Evolutionary conservation across 768 basidiomycete species (phyloP), one percentile per base, ranked within the genome.

Genomic region (Saitozyma podzolica): DNA sequence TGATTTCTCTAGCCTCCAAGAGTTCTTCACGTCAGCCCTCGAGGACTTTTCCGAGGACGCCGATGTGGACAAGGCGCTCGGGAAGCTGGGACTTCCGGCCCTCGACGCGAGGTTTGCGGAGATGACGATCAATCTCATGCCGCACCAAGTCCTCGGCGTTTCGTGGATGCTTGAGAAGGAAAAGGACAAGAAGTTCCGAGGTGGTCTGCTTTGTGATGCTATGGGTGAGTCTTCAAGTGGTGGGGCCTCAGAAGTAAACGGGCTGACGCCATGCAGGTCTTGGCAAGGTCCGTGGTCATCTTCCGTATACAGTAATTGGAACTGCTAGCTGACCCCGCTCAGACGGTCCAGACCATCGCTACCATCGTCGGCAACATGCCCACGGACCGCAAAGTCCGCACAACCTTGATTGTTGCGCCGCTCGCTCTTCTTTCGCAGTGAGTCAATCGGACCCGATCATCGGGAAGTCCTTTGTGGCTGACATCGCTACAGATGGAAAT

Each of bases 151-250:
- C 16, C 84, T 90, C 54, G 90, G 90, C 0, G 89, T 91, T 16
- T 84, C 84, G 43, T 91, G 89, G 87, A 90, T 91, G 89, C 60
- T 88, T 0, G 82, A 86, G 14, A 70, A 78, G 59, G 80, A 80
- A 61, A 66, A 63, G 48, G 64, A 74, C 17, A 50, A 58, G 10
- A 64, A 62, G 20, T 64, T 53, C 47, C 43, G 54, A 5, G 80
- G 80, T n/a, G 78, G 77, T 0, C 74, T 77, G 43, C 62, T 79
- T 8, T 75, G 69, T 11, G 75, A 79, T 72, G 90, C 92, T 81
- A 94, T 95, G 93, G 92, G 93, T 62, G 40, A 50, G 61, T 20
- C 37, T 40, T 14, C 9, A 3, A 17, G 45, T 11, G 13, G 45
- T 47, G 13, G n/a, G 45, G 13, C 13, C 45, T 47, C 11, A 11